Percentiles rank a stretch among this genome's conserved stretches.
Evolutionary conservation across 176 grass and related monocot genomes (phyloP).

Genomic region (Rhynchospora tenuis): DNA sequence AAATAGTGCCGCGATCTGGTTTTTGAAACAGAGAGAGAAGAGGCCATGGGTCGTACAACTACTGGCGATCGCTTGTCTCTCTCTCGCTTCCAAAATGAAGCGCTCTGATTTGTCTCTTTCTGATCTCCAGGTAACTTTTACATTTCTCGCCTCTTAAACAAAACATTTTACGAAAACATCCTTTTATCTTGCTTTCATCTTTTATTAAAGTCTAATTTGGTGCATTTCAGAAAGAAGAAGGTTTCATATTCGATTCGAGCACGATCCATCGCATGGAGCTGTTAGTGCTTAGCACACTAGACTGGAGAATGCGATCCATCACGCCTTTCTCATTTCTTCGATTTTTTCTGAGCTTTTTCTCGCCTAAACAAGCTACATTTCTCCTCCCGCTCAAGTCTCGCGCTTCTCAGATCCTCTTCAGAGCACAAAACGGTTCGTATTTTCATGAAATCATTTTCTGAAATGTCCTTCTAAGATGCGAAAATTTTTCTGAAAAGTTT

Average conservation of each 20-base stretch:
- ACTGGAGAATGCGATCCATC: conserved; percentile 84
- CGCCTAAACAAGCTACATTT: conserved; percentile 30
- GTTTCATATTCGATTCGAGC: conserved; percentile 62
- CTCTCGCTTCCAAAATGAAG: conserved; percentile 97
- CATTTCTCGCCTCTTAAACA: not conserved
- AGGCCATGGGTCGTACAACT: conserved; percentile 71
- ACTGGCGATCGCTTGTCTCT: conserved; percentile 82
- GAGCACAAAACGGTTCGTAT: conserved; percentile 51
- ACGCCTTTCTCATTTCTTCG: conserved; percentile 89
- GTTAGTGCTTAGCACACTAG: conserved; percentile 51
- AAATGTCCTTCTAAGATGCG: not conserved
- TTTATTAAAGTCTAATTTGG: not conserved
- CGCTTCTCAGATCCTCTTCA: conserved; percentile 53
- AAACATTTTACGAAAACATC: not conserved
- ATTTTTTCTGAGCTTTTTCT: conserved; percentile 72
- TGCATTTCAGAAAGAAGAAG: conserved; percentile 47
- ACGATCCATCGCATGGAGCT: conserved; percentile 78
- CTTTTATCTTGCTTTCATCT: not conserved
- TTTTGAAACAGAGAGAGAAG: conserved; percentile 32
- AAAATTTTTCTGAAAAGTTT: not conserved
- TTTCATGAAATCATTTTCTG: not conserved
- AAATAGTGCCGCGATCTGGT: conserved; percentile 31
- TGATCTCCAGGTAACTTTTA: conserved; percentile 51
- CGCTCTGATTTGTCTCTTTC: conserved; percentile 43
- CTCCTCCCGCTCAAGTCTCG: conserved; percentile 62